phyloP scores from a whole-genome alignment of 352 stramenopile genomes.

The Aphanomyces astaci region DNA sequence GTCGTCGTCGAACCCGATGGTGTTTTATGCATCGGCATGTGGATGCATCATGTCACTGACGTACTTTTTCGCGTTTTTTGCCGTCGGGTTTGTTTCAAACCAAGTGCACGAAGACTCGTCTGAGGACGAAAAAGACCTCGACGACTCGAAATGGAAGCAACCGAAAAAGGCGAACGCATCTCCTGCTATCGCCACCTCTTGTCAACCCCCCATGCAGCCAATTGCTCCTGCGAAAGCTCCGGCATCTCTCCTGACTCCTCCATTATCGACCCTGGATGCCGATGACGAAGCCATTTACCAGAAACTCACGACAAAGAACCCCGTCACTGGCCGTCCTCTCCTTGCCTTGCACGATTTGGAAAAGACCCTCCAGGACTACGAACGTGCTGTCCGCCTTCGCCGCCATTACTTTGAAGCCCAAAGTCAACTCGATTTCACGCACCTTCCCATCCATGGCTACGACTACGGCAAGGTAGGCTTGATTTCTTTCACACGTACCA shows the following conservation, averaged over 20 bases:
- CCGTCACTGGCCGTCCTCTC: conserved; percentile 10
- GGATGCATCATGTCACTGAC: conserved; percentile 17
- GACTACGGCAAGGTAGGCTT: conserved; percentile 46
- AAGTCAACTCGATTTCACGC: conserved; percentile 8
- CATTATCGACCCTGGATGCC: conserved; percentile 6
- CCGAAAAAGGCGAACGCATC: neutral
- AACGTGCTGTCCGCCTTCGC: conserved; percentile 66
- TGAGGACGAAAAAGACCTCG: conserved; percentile 10
- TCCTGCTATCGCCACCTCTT: neutral
- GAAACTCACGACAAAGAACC: neutral
- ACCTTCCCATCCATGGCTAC: conserved; percentile 28
- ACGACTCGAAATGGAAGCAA: neutral
- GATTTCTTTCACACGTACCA: neutral
- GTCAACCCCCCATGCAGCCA: conserved; percentile 5
- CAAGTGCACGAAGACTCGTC: conserved; percentile 7
- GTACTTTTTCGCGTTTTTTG: conserved; percentile 24
- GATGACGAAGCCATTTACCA: conserved; percentile 11
- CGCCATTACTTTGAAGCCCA: conserved; percentile 33
- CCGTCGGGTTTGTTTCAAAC: conserved; percentile 16
- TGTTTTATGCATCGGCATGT: conserved; percentile 4
- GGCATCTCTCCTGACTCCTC: neutral
- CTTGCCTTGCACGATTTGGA: conserved; percentile 66
- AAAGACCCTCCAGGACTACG: conserved; percentile 65
- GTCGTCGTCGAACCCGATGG: neutral
- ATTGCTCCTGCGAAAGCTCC: neutral